Evolutionary conservation across 2,329 filamentous ascomycete genomes (phyloP), one percentile per base, ranked within the genome.

Genomic region (Coniella lustricola): DNA sequence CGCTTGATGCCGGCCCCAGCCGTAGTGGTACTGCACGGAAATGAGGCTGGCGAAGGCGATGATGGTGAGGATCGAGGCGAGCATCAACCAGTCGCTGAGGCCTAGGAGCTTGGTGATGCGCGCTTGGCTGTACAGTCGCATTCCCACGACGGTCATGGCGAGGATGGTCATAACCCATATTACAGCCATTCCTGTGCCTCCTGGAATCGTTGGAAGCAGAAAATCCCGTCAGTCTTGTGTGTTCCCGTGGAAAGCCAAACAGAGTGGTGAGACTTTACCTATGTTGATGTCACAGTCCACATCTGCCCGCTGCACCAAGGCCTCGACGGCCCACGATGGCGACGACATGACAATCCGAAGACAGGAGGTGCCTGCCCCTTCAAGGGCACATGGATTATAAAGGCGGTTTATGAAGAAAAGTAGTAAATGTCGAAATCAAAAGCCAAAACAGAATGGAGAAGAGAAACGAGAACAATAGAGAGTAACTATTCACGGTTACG

Each of bases 31-130:
- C 25, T 48, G 46, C 7, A 48, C 46, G 2, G 40, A 39, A 13
- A 48, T 43, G 21, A 48, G 34, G 9, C 33, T 13, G 9, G 46
- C 46, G 21, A 48, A 48, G 13, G 21, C 33, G 17, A 20, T 33
- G 46, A 48, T 38, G 33, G 44, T 25, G 12, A 25, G 17, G 21
- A 48, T 34, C 14, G 46, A 48, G 40, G 33, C 41, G 14, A 48
- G 34, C 46, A 48, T 48, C 17, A 48, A 39, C 31, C 39, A 48
- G 40, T 48, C 46, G 39, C 46, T 48, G 13, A 44, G 39, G 34
- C 46, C 46, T n/a, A 48, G 38, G 22, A 44, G 46, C 16, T 48
- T 48, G 7, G 46, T 48, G 33, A 48, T 17, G 4, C 46, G 46
- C 14, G 40, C 34, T 32, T 48, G 46, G 2, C 39, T 33, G 39